phyloP scores from a whole-genome alignment of 805 yeast genomes.

The Pichia gijzeniarum region DNA sequence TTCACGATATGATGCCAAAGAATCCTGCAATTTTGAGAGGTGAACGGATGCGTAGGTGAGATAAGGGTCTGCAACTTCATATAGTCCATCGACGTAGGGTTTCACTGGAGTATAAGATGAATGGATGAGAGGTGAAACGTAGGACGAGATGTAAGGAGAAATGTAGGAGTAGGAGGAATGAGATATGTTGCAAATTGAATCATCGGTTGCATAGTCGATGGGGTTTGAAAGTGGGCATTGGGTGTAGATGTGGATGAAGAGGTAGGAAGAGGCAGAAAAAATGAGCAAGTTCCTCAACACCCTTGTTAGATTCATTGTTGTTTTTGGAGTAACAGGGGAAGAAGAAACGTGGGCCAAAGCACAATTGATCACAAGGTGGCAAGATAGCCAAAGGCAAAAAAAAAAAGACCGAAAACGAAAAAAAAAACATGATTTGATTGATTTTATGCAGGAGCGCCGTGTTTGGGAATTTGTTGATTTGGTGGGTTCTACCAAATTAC shows the following conservation, averaged over 20 bases:
- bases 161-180: constrained; percentile 2
- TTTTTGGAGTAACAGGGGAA: no score
- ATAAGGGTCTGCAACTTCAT: background rate
- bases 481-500: no score
- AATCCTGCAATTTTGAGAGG: background rate
- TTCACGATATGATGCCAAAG: constrained; percentile 4
- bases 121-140: background rate
- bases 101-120: constrained; percentile 5
- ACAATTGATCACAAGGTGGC: no score
- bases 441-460: no score
- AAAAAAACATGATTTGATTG: no score
- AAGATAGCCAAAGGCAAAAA: no score
- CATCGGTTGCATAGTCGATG: background rate
- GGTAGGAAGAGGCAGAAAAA: background rate
- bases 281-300: background rate
- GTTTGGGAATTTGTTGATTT: no score
- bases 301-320: background rate
- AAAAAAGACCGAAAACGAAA: no score
- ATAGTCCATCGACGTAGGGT: constrained; percentile 5
- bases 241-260: constrained; percentile 3
- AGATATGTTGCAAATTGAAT: constrained; percentile 7
- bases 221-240: constrained; percentile 1
- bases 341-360: background rate
- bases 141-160: constrained; percentile 1
- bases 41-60: background rate